Conservation (phyloP, 2,329 filamentous ascomycete genomes). For the Neonectria faginata region DNA sequence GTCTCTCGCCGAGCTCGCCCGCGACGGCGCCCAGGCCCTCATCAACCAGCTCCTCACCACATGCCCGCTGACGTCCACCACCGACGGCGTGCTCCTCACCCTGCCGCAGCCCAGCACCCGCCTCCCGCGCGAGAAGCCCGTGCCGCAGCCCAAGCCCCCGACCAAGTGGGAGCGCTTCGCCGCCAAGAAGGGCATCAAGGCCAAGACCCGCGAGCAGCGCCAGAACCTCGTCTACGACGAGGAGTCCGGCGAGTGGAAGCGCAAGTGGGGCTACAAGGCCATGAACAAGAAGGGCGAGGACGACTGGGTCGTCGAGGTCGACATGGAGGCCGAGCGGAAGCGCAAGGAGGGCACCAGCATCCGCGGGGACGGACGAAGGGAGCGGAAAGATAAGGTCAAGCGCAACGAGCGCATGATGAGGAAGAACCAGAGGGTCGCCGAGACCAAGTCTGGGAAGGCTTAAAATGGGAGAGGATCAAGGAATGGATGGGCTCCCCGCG, state of each 20-base stretch:
- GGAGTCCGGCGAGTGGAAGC: slow-evolving; percentile 85
- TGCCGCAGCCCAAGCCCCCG: slow-evolving; percentile 82
- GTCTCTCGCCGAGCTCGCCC: slow-evolving; percentile 78
- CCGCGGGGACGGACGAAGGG: slow-evolving; percentile 71
- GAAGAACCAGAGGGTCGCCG: slow-evolving; percentile 67
- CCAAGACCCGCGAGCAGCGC: slow-evolving; percentile 82
- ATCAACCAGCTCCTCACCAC: slow-evolving; percentile 95
- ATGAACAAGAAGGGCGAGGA: slow-evolving; percentile 86
- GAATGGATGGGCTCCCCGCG: slow-evolving; percentile 15
- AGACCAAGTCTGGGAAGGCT: slow-evolving; percentile 36
- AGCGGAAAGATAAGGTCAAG: slow-evolving; percentile 75
- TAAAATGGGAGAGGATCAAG: slow-evolving; percentile 15
- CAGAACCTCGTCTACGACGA: slow-evolving; percentile 86
- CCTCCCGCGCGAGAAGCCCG: slow-evolving; percentile 90
- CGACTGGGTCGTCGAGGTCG: slow-evolving; percentile 93
- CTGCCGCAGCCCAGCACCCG: slow-evolving; percentile 77
- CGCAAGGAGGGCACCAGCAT: slow-evolving; percentile 72
- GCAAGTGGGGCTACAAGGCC: slow-evolving; percentile 95
- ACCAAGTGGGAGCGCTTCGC: slow-evolving; percentile 98
- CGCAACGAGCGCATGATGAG: slow-evolving; percentile 77
- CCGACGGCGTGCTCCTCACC: slow-evolving; percentile 78
- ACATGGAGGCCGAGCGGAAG: slow-evolving; percentile 76
- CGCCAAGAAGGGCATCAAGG: slow-evolving; percentile 95
- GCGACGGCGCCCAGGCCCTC: slow-evolving; percentile 90
- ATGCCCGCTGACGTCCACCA: slow-evolving; percentile 79